Conservation (phyloP, 1,284 basidiomycete species). For the Abortiporus biennis region DNA sequence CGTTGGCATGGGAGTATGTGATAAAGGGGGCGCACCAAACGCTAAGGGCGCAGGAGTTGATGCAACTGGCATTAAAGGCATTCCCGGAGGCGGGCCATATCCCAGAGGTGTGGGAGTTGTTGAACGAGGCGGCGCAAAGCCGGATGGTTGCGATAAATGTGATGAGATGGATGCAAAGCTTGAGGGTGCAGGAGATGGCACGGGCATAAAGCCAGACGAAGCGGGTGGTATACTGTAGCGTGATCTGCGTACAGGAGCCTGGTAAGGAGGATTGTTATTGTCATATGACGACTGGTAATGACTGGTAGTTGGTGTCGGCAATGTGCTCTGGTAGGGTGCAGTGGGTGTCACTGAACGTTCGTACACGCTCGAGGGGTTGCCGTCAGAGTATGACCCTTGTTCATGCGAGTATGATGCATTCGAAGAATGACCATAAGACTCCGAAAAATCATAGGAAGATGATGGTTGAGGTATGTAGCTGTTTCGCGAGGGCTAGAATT, state of each 20-base stretch:
- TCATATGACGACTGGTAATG: slow-evolving; percentile 55
- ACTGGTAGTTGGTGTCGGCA: slow-evolving; percentile 26
- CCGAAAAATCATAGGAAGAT: slow-evolving; percentile 30
- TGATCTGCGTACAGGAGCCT: slow-evolving; percentile 31
- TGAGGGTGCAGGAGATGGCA: slow-evolving; percentile 25
- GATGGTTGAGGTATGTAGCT: slow-evolving; percentile 32
- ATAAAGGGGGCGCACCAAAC: slow-evolving; percentile 3
- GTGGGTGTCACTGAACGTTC: slow-evolving; percentile 31
- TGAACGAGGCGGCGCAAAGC: slow-evolving; percentile 35
- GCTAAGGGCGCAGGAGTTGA: slow-evolving; percentile 11
- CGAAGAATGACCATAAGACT: slow-evolving; percentile 19
- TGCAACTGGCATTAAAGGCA: slow-evolving; percentile 30
- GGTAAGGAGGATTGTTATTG: slow-evolving; percentile 26
- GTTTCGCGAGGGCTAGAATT: slow-evolving; percentile 26
- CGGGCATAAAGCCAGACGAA: slow-evolving; percentile 60
- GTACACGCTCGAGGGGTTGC: slow-evolving; percentile 14
- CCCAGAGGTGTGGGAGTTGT: slow-evolving; percentile 10
- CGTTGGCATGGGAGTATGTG: slow-evolving; percentile 6
- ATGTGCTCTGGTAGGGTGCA: slow-evolving; percentile 26
- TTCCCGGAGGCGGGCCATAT: slow-evolving; percentile 1
- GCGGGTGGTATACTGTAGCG: slow-evolving; percentile 60
- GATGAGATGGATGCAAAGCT: slow-evolving; percentile 23
- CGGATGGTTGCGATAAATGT: slow-evolving; percentile 42
- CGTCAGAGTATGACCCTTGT: slow-evolving; percentile 22
- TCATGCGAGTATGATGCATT: slow-evolving; percentile 25